Evolutionary conservation across 495 filamentous ascomycete genomes (phyloP), one percentile per base, ranked within the genome.

Genomic region (Neurospora intermedia): DNA sequence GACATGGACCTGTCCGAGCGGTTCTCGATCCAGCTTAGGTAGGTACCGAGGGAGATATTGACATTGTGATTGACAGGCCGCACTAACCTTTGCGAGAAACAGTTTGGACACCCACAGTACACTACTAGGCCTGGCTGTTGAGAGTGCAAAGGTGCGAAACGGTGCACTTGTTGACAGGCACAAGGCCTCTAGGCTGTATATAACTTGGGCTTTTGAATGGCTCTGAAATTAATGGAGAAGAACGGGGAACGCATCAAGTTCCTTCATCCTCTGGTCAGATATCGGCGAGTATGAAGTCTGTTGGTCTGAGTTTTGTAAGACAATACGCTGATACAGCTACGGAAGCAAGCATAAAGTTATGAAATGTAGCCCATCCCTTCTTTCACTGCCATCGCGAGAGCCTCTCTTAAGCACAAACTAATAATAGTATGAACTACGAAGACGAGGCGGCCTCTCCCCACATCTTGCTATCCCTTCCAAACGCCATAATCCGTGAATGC

Each of bases 41-140:
- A n/a, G n/a, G n/a, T n/a, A 97, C 92, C 13, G 91, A 89, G 74
- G 95, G 96, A 9, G 94, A 98, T 81, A 91, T 92, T 18, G 89
- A 89, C 11, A 92, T 97, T 31, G 87, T 88, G n/a, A 87, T 91
- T 71, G 88, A 87, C 69, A 98, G 98, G 78, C 86, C 97, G 10
- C 85, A 86, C 76, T 93, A 5, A 89, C 78, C 84, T 98, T 16
- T 94, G 98, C 77, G 89, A 88, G 71, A 86, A 85, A 35, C 93
- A 98, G 80, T 86, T 82, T 40, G 73, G 70, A 8, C 77, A 75
- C 11, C 73, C 31, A 23, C 45, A 54, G n/a, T 23, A 23, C 46
- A 54, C 46, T 38, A 38, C 4, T 23, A 13, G 9, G 46, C 46
- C 23, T 54, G n/a, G 23, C 46, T 23, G 20, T 54, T 54, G 46